A percentile compares a stretch with the other conserved stretches of the same genome.
Conservation (phyloP, 2,329 filamentous ascomycete species). For the Coniochaeta prunicola region DNA sequence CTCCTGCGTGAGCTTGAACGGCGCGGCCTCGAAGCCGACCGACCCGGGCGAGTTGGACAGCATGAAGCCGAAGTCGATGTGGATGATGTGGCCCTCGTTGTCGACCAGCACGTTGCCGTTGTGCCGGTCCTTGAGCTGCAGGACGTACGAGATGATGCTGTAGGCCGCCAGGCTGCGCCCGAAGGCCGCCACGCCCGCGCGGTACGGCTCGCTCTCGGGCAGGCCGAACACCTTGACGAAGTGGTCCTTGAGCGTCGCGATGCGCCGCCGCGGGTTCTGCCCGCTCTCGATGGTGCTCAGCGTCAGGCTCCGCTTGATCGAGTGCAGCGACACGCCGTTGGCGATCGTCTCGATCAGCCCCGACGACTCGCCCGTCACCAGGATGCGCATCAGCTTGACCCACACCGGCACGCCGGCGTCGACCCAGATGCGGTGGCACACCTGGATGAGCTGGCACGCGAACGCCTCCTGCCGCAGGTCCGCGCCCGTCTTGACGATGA, state of each 20-base stretch:
- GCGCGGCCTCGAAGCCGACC: conserved; percentile 79
- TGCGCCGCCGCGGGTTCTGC: conserved; percentile 64
- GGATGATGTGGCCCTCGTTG: conserved; percentile 78
- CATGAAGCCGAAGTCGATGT: conserved; percentile 90
- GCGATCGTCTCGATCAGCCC: conserved; percentile 84
- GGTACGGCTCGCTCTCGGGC: conserved; percentile 61
- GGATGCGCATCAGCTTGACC: conserved; percentile 81
- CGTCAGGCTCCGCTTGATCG: conserved; percentile 74
- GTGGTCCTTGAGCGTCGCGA: conserved; percentile 75
- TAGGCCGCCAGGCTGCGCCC: conserved; percentile 77
- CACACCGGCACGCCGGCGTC: conserved; percentile 72
- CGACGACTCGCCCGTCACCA: conserved; percentile 78
- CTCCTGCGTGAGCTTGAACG: conserved; percentile 76
- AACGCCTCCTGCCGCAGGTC: conserved; percentile 81
- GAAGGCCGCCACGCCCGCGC: conserved; percentile 69
- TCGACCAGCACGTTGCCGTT: conserved; percentile 84
- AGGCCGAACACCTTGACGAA: conserved; percentile 74
- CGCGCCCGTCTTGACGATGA: conserved; percentile 81
- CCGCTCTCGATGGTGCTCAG: conserved; percentile 67
- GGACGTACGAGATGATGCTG: conserved; percentile 75
- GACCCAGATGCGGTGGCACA: conserved; percentile 76
- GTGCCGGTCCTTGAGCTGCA: conserved; percentile 80
- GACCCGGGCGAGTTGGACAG: conserved; percentile 78
- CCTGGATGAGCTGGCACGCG: conserved; percentile 75
- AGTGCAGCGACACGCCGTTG: conserved; percentile 81